Evolutionary conservation across 495 filamentous ascomycete genomes (phyloP), one percentile per base, ranked within the genome.

Genomic region (Hypoxylon subgilvum): DNA sequence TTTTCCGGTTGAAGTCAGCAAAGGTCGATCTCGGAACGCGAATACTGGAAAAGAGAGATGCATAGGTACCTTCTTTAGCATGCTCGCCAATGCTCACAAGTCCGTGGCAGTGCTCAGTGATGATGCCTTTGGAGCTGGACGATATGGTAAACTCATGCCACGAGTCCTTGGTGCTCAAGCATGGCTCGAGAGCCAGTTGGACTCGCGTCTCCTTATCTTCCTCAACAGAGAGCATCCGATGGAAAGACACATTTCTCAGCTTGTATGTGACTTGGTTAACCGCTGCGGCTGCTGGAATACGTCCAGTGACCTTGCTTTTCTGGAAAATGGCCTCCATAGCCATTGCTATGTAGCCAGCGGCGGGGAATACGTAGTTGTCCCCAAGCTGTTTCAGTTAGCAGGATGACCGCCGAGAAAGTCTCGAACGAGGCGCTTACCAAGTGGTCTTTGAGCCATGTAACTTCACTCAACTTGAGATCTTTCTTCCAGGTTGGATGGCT

Each of bases 401-500:
- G n/a, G n/a, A n/a, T n/a, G n/a, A n/a, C n/a, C n/a, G n/a, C n/a
- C n/a, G n/a, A n/a, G n/a, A n/a, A n/a, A n/a, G n/a, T n/a, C n/a
- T n/a, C n/a, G n/a, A n/a, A n/a, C n/a, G n/a, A n/a, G n/a, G n/a
- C n/a, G n/a, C n/a, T n/a, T n/a, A n/a, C n/a, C n/a, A 52, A 42
- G 34, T 79, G 75, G 23, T 77, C 70, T 9, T 22, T 17, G 2
- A 78, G 31, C 74, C 74, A 80, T 4, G 74, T 73, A 8, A 65
- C 47, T 16, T 79, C 71, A 0, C 41, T 27, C 0, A 69, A 1
- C 0, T 55, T 39, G 2, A 76, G 43, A n/a, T 55, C 43, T 1
- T 72, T 66, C n/a, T 70, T 52, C 73, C 73, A 80, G 1, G 14
- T 39, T 7, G 48, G 45, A 0, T 22, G n/a, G 14, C 65, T 57